Evolutionary conservation across 2,329 filamentous ascomycete genomes (phyloP).

Genomic region (Setomelanomma holmii): DNA sequence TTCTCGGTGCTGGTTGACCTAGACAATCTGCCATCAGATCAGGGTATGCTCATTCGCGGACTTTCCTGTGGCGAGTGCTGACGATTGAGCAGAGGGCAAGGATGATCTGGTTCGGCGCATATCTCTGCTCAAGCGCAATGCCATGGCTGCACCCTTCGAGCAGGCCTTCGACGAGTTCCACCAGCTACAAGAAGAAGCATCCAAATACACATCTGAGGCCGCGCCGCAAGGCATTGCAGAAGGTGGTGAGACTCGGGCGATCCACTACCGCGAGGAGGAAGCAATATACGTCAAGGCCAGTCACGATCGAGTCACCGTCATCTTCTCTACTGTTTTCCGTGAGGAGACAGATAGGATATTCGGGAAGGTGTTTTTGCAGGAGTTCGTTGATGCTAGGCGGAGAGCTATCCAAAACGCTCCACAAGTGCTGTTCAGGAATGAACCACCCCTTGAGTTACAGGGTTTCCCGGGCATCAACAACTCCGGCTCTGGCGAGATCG

Average conservation of each 20-base stretch:
- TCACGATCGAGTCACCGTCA: constrained; percentile 96
- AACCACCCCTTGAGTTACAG: constrained; percentile 90
- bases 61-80: constrained; percentile 16
- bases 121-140: constrained; percentile 93
- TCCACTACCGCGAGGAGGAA: constrained; percentile 98
- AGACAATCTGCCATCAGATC: constrained; percentile 81
- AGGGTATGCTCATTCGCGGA: constrained; percentile 59
- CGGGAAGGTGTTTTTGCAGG: constrained; percentile 92
- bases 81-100: constrained; percentile 69
- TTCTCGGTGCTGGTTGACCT: constrained; percentile 93
- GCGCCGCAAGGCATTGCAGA: constrained; percentile 90
- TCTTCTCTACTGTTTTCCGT: constrained; percentile 97
- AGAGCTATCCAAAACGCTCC: constrained; percentile 98
- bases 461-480: constrained; percentile 79
- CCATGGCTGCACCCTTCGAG: constrained; percentile 98
- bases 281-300: constrained; percentile 98
- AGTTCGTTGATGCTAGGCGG: constrained; percentile 95
- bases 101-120: constrained; percentile 88
- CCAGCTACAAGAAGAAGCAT: constrained; percentile 82
- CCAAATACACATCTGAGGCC: constrained; percentile 90
- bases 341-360: constrained; percentile 98
- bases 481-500: constrained; percentile 81
- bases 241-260: constrained; percentile 91
- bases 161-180: constrained; percentile 95
- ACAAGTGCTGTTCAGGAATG: constrained; percentile 94